phyloP scores from a whole-genome alignment of 768 basidiomycete species.

The Trametes cinnabarina region DNA sequence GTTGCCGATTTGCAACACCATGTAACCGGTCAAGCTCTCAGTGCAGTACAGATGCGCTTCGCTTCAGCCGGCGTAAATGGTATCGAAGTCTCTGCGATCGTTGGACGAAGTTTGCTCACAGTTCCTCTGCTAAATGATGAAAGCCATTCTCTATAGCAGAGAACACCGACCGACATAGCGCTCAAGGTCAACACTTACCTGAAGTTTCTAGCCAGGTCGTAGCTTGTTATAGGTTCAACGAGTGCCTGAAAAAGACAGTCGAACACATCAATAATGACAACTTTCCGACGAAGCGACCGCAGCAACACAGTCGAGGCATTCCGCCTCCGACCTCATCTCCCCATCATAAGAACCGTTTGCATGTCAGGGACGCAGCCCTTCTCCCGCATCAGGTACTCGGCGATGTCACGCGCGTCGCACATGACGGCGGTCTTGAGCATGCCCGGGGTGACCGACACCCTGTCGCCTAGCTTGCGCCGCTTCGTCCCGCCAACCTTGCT shows the following conservation, averaged over 20 bases:
- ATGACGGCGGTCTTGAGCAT: constrained; percentile 70
- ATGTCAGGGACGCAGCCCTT: constrained; percentile 75
- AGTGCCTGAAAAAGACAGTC: neutral
- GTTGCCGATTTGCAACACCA: too few species aligned
- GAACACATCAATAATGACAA: neutral
- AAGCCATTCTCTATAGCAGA: too few species aligned
- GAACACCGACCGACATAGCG: too few species aligned
- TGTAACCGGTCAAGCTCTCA: too few species aligned
- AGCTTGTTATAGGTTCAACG: too few species aligned
- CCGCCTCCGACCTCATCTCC: neutral
- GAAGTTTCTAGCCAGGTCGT: too few species aligned
- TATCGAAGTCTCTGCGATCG: too few species aligned
- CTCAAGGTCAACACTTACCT: too few species aligned
- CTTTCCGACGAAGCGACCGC: neutral
- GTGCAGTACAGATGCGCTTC: too few species aligned
- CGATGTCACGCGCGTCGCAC: constrained; percentile 64
- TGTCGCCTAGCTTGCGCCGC: constrained; percentile 56
- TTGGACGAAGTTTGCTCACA: too few species aligned
- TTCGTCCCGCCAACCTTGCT: constrained; percentile 34
- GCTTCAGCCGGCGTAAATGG: too few species aligned
- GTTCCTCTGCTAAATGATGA: too few species aligned
- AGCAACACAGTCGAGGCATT: neutral
- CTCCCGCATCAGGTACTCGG: constrained; percentile 65
- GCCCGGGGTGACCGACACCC: constrained; percentile 48
- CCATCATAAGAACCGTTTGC: constrained; percentile 51